Evolutionary conservation across 129 eudicot species (phyloP).

Genomic region (Erigeron canadensis): DNA sequence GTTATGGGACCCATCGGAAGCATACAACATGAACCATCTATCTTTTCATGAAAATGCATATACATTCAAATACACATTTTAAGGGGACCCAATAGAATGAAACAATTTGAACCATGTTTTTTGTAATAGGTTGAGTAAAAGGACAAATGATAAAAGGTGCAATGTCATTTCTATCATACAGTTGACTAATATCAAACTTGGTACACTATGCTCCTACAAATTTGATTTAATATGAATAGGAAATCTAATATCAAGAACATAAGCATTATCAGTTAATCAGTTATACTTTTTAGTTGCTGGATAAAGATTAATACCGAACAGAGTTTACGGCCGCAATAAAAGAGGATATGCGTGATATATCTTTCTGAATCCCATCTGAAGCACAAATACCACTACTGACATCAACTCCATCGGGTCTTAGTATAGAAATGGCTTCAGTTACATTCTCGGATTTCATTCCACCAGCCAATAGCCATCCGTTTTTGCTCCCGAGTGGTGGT

Average conservation of each 20-base stretch:
- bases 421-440: constrained; percentile 52
- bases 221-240: neutral
- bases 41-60: constrained; percentile 12
- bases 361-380: constrained; percentile 84
- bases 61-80: constrained; percentile 16
- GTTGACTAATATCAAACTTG: neutral
- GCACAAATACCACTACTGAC: constrained; percentile 95
- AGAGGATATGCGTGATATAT: constrained; percentile 55
- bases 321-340: constrained; percentile 76
- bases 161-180: constrained; percentile 1
- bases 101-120: constrained; percentile 27
- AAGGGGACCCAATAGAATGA: constrained; percentile 15
- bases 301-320: constrained; percentile 37
- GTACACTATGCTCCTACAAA: constrained; percentile 1
- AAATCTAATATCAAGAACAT: neutral
- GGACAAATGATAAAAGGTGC: constrained; percentile 14
- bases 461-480: constrained; percentile 95
- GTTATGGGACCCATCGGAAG: neutral
- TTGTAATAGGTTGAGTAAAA: constrained; percentile 20
- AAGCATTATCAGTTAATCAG: constrained; percentile 7
- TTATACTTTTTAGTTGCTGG: constrained; percentile 10
- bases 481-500: constrained; percentile 68
- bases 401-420: constrained; percentile 81
- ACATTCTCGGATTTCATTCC: constrained; percentile 84
- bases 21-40: neutral